phyloP scores from a whole-genome alignment of 2,329 filamentous ascomycete genomes.

The Arthrinium phaeospermum region DNA sequence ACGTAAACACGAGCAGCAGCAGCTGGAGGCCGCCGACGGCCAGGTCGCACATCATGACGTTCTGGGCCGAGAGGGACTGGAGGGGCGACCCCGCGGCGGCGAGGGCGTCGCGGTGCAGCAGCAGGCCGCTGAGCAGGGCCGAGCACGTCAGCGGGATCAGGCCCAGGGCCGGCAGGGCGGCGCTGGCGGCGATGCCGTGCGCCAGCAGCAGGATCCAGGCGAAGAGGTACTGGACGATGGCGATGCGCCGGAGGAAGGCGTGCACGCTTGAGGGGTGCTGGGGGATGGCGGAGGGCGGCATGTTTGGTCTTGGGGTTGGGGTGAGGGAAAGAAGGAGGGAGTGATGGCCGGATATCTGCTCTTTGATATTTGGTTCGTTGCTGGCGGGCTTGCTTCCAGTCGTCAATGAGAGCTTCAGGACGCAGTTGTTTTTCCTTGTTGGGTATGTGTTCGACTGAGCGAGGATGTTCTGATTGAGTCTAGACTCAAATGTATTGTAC shows the following conservation, averaged over 20 bases:
- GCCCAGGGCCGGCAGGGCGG: neutral
- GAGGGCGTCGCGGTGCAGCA: constrained; percentile 10
- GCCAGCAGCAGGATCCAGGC: constrained; percentile 7
- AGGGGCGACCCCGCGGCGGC: neutral
- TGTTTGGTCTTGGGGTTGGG: neutral
- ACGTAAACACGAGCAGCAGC: neutral
- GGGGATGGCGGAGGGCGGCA: neutral
- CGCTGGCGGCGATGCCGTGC: neutral
- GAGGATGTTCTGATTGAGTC: neutral
- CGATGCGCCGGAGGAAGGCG: neutral
- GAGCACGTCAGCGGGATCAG: neutral
- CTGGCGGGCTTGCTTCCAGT: no score
- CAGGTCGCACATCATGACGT: constrained; percentile 1
- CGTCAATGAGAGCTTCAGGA: no score
- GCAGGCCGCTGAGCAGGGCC: neutral
- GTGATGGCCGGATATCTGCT: no score
- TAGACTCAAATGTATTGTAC: no score
- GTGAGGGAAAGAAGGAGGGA: no score
- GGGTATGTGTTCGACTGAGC: no score
- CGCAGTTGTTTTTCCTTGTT: no score
- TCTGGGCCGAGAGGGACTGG: neutral
- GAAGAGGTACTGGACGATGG: neutral
- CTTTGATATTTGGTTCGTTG: no score
- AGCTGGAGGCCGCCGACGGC: neutral
- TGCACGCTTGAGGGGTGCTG: neutral